Percentiles rank a stretch among this genome's conserved stretches.
Conservation (phyloP, 805 yeast species). For the Kuraishia hungarica region DNA sequence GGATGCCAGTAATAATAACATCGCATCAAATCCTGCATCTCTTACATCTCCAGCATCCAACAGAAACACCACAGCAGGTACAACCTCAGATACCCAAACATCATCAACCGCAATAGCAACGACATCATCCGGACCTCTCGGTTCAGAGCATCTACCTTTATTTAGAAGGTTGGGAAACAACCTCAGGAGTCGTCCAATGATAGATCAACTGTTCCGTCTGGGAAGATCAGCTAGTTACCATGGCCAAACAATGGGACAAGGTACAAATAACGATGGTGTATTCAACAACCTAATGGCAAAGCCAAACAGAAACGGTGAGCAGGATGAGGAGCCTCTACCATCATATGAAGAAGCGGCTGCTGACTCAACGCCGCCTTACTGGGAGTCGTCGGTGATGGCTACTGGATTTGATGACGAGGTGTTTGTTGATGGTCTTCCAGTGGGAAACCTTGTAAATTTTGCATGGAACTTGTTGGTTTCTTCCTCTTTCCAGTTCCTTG, state of each 20-base stretch:
- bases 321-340: slow-evolving; percentile 60
- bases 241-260: slow-evolving; percentile 5
- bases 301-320: slow-evolving; percentile 43
- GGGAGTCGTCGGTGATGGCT: slow-evolving; percentile 83
- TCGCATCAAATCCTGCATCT: background rate
- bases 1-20: background rate
- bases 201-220: background rate
- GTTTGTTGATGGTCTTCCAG: slow-evolving; percentile 92
- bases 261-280: slow-evolving; percentile 71
- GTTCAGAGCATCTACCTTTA: background rate
- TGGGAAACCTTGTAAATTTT: slow-evolving; percentile 82
- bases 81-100: background rate
- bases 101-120: background rate
- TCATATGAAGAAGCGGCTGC: slow-evolving; percentile 92
- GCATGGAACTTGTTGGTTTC: slow-evolving; percentile 87
- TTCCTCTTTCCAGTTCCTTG: slow-evolving; percentile 88
- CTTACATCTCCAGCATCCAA: no score
- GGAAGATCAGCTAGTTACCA: background rate
- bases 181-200: background rate
- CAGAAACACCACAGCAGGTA: no score
- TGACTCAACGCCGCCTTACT: slow-evolving; percentile 92
- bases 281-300: slow-evolving; percentile 88
- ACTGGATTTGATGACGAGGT: slow-evolving; percentile 84
- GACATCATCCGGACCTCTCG: background rate
- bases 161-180: background rate